Percentiles rank a stretch among this genome's conserved stretches.
Conservation (phyloP, 257 asterid genomes). For the Capsicum pubescens region DNA sequence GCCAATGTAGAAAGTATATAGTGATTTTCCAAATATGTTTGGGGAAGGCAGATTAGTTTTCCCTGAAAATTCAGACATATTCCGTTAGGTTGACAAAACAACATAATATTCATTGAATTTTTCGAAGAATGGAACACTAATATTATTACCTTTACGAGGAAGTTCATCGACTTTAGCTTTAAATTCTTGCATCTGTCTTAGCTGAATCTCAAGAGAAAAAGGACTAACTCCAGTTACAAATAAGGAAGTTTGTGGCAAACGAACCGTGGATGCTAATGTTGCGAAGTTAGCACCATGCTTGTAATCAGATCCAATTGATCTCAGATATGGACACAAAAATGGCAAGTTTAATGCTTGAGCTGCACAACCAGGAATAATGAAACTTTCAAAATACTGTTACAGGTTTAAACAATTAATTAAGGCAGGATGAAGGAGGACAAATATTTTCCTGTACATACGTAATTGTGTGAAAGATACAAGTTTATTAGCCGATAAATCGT, state of each 20-base stretch:
- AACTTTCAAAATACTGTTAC: not conserved
- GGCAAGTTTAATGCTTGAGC: constrained; percentile 74
- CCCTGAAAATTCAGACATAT: constrained; percentile 34
- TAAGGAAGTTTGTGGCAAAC: constrained; percentile 62
- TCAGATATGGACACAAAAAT: constrained; percentile 67
- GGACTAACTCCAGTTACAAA: constrained; percentile 69
- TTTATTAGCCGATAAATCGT: not conserved
- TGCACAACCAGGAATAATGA: constrained; percentile 35
- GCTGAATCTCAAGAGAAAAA: constrained; percentile 66
- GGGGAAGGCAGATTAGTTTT: constrained; percentile 57
- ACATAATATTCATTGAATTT: not conserved
- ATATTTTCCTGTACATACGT: not conserved
- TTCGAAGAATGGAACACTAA: not conserved
- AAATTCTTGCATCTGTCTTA: constrained; percentile 64
- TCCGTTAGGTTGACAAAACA: not conserved
- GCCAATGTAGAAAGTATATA: constrained; percentile 70
- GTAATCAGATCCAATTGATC: constrained; percentile 69
- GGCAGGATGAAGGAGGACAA: not conserved
- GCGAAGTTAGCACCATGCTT: constrained; percentile 74
- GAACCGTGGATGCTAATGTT: constrained; percentile 63
- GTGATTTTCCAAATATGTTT: constrained; percentile 60
- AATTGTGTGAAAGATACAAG: too few relatives aligned
- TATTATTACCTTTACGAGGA: constrained; percentile 42
- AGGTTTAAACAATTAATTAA: not conserved
- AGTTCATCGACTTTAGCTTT: constrained; percentile 53